Evolutionary conservation across 2,329 filamentous ascomycete species (phyloP).

Genomic region (Pezicula rhizophila): DNA sequence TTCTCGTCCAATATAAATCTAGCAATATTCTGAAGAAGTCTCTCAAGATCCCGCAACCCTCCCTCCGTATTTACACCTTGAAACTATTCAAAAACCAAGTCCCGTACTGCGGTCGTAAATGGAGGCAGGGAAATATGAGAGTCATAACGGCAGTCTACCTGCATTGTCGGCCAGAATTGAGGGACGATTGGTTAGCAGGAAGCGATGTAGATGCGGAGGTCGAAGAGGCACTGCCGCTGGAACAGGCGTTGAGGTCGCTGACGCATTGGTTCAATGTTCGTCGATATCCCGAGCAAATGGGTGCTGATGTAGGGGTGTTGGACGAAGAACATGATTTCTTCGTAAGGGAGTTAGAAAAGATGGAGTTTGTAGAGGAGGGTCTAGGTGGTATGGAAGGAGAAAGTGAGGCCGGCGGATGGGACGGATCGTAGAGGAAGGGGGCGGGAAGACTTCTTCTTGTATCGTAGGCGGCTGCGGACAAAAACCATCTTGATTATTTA

Average conservation of each 20-base stretch:
- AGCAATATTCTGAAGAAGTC: constrained; percentile 87
- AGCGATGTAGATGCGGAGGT: constrained; percentile 90
- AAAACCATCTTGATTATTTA: no score
- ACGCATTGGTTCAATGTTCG: constrained; percentile 94
- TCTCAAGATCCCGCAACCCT: constrained; percentile 81
- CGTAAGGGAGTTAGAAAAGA: constrained; percentile 66
- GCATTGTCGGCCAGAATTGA: constrained; percentile 83
- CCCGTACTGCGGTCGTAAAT: constrained; percentile 95
- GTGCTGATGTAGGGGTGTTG: constrained; percentile 44
- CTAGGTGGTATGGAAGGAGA: constrained; percentile 25
- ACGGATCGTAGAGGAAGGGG: constrained; percentile 7
- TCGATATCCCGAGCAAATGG: constrained; percentile 74
- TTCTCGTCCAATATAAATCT: constrained; percentile 93
- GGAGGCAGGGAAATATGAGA: constrained; percentile 96
- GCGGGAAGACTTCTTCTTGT: background rate
- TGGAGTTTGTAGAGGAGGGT: constrained; percentile 39
- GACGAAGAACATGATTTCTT: constrained; percentile 77
- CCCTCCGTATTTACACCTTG: constrained; percentile 86
- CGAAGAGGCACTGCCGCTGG: constrained; percentile 83
- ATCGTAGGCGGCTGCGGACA: no score
- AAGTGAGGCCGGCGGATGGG: constrained; percentile 19
- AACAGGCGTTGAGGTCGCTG: constrained; percentile 81
- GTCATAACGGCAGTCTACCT: constrained; percentile 97
- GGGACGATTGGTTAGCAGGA: constrained; percentile 91
- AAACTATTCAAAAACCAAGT: constrained; percentile 99